Conservation (phyloP, 306 rosid genomes). For the Prinsepia uniflora region DNA sequence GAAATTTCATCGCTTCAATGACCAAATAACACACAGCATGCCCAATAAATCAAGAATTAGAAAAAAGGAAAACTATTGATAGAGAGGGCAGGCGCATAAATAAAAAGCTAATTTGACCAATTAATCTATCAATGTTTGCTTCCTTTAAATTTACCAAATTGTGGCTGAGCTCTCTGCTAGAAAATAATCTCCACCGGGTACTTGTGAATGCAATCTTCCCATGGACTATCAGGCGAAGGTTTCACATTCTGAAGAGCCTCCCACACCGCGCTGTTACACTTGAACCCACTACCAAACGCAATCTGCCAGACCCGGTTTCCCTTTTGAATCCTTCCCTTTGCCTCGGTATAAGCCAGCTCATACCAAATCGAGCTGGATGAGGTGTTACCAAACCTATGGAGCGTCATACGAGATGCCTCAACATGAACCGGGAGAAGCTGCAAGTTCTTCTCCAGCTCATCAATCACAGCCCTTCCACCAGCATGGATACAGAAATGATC, state of each 20-base stretch:
- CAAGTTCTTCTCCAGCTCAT: constrained; percentile 65
- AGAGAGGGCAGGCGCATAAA: background rate
- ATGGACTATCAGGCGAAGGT: constrained; percentile 47
- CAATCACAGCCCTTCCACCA: constrained; percentile 66
- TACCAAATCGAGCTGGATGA: constrained; percentile 72
- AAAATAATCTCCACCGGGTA: constrained; percentile 45
- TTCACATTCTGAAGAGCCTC: constrained; percentile 52
- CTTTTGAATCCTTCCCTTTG: constrained; percentile 46
- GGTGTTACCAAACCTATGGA: constrained; percentile 66
- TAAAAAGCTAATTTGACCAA: constrained; percentile 5
- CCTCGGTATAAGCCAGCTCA: constrained; percentile 61
- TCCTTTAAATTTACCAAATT: constrained; percentile 1
- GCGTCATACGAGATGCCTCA: constrained; percentile 68
- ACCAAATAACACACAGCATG: constrained; percentile 3
- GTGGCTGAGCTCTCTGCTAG: constrained; percentile 12
- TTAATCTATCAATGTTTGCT: background rate
- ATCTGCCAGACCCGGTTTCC: constrained; percentile 63
- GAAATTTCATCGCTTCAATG: background rate
- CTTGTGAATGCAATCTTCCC: constrained; percentile 62
- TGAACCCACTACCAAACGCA: constrained; percentile 66
- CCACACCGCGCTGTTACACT: constrained; percentile 79
- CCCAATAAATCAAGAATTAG: background rate
- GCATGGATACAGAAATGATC: constrained; percentile 74
- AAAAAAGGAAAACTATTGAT: background rate
- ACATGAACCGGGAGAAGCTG: constrained; percentile 51